Percentiles rank a stretch among this genome's conserved stretches.
Evolutionary conservation across 2,329 filamentous ascomycete species (phyloP).

Genomic region (Aspergillus ruber): DNA sequence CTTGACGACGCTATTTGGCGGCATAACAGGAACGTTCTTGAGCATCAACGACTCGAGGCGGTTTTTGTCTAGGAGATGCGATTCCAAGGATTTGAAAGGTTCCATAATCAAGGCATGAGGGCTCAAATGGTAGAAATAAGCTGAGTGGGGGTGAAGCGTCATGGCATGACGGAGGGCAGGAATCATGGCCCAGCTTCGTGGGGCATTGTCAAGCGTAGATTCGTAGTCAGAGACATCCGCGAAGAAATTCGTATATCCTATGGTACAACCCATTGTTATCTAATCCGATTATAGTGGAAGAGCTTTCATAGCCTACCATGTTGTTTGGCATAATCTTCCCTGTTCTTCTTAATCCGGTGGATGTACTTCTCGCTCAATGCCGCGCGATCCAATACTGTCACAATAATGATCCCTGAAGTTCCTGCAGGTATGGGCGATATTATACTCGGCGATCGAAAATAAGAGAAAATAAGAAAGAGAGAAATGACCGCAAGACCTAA

Average conservation of each 20-base stretch:
- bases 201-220: constrained; percentile 35
- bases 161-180: constrained; percentile 86
- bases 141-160: constrained; percentile 66
- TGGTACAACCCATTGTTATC: not conserved
- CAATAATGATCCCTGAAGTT: constrained; percentile 60
- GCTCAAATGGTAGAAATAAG: constrained; percentile 82
- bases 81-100: constrained; percentile 60
- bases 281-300: not conserved
- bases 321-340: constrained; percentile 73
- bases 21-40: constrained; percentile 77
- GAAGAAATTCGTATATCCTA: constrained; percentile 83
- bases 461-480: constrained; percentile 56
- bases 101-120: constrained; percentile 86
- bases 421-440: constrained; percentile 22
- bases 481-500: constrained; percentile 50
- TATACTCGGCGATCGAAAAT: constrained; percentile 27
- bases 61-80: constrained; percentile 61
- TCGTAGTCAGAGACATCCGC: constrained; percentile 68
- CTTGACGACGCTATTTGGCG: constrained; percentile 93
- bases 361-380: constrained; percentile 61
- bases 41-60: constrained; percentile 74
- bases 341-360: constrained; percentile 70
- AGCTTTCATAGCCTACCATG: constrained; percentile 59
- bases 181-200: constrained; percentile 56
- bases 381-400: constrained; percentile 72